Evolutionary conservation across 2,329 filamentous ascomycete species (phyloP), one percentile per base, ranked within the genome.

Genomic region (Neurospora sp.): DNA sequence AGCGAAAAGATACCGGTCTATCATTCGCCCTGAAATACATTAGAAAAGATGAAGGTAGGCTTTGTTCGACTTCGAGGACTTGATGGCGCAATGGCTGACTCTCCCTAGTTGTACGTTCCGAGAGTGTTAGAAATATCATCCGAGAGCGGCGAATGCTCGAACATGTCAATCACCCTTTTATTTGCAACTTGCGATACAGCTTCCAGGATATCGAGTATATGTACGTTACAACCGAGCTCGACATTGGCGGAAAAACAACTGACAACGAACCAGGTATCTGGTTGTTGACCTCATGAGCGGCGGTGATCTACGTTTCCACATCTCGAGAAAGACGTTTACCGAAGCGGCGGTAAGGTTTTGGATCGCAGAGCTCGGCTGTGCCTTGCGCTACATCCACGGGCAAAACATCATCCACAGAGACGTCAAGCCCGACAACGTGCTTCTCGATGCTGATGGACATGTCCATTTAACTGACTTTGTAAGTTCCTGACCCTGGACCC

Each of bases 141-240:
- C 91, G 96, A 76, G 96, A 99, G 84, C 89, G 96, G 73, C 90
- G 95, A 79, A 99, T 99, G 96, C 88, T 99, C 78, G 94, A 99
- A 82, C 93, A 98, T 80, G 87, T 99, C 76, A 97, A 97, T 79
- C 96, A 99, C 78, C 93, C 95, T 36, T 99, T 98, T 80, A 91
- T 99, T 75, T 98, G 95, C 84, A 99, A 99, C 81, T 84, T 99
- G 84, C 92, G 96, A 77, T 99, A 98, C 83, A 97, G 94, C 82
- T 99, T 99, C 79, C 96, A 99, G 82, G 96, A 99, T 81, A 93
- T 98, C 76, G 96, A 99, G 81, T 99, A 99, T 82, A 91, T 99
- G 93, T 97, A 85, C 77, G 92, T 66, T 8, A 3, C 43, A 62
- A 43, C 8, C 8, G 8, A 10, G 40, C 15, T 10, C n/a, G 6